These are phyloP conservation scores for Apiotrichum veenhuisii DNA, from an alignment of 1,284 basidiomycete genomes.

Conservation along the genomic window DNA sequence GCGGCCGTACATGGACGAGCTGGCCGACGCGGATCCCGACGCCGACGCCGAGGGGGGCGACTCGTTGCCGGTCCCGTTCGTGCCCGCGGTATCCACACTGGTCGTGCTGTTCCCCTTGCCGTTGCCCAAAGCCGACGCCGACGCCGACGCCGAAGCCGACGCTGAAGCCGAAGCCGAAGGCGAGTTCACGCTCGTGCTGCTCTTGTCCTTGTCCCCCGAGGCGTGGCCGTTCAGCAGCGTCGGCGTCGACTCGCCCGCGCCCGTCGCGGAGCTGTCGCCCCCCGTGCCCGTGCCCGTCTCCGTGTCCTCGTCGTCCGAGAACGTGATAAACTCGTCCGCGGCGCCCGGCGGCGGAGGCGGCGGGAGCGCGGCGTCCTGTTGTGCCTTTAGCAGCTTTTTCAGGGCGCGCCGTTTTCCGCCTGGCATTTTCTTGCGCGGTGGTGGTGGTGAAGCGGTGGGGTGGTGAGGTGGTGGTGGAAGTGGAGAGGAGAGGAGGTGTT, in stretches of 20 bases:
- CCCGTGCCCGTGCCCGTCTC: not conserved
- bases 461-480: not conserved
- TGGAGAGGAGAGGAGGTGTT: no score
- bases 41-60: not conserved
- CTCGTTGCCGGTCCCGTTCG: not conserved
- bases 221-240: no score
- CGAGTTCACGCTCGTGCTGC: no score
- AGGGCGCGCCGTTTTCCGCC: constrained; percentile 46
- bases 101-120: no score
- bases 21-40: no score
- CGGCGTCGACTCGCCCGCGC: no score
- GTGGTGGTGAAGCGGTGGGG: not conserved
- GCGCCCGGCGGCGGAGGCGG: not conserved
- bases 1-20: not conserved
- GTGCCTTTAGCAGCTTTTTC: constrained; percentile 39
- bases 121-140: no score
- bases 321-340: constrained; percentile 1
- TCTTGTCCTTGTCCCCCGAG: no score
- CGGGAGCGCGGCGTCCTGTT: constrained; percentile 4
- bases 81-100: not conserved
- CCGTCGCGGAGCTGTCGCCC: no score
- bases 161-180: no score
- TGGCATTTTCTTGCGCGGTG: constrained; percentile 35
- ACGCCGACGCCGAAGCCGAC: no score
- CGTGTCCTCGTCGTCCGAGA: not conserved